A percentile compares a stretch with the other conserved stretches of the same genome.
Conservation (phyloP, 78 protist genomes). For the Emiliania huxleyi region DNA sequence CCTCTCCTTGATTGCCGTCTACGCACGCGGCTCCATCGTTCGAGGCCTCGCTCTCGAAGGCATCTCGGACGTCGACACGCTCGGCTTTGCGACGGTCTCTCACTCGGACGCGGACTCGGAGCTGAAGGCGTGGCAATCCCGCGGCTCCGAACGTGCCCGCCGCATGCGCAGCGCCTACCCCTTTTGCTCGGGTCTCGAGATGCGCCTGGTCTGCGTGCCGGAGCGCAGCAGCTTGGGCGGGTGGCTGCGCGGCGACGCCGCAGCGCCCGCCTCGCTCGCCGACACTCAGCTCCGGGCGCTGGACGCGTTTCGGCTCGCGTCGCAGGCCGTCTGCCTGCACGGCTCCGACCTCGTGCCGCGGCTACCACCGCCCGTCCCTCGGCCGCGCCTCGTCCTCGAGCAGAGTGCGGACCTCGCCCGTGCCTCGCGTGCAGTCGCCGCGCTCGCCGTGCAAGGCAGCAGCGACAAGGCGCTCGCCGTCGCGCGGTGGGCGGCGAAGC, state of each 20-base stretch:
- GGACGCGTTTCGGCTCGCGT: background rate
- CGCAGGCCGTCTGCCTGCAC: background rate
- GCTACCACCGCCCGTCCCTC: background rate
- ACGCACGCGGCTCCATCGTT: background rate
- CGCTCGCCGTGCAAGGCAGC: background rate
- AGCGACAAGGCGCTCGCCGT: background rate
- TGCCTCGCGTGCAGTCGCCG: background rate
- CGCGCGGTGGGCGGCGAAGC: background rate
- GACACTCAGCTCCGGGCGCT: background rate
- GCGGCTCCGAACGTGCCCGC: background rate
- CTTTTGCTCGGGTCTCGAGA: background rate
- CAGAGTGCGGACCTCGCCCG: background rate
- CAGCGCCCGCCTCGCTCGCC: background rate
- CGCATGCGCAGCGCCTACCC: background rate
- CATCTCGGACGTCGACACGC: background rate
- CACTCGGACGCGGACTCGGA: background rate
- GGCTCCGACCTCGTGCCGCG: background rate
- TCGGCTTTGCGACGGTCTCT: background rate
- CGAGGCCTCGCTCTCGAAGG: background rate
- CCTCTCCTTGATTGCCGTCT: background rate
- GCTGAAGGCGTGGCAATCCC: background rate
- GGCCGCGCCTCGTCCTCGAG: background rate
- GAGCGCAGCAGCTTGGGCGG: background rate
- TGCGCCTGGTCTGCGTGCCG: background rate
- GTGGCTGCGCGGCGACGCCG: background rate